Percentiles rank a stretch among this genome's conserved stretches.
These are phyloP conservation scores for Eucalyptus pauciflora DNA, from an alignment of 345 rosid genomes.

Conservation along the genomic window DNA sequence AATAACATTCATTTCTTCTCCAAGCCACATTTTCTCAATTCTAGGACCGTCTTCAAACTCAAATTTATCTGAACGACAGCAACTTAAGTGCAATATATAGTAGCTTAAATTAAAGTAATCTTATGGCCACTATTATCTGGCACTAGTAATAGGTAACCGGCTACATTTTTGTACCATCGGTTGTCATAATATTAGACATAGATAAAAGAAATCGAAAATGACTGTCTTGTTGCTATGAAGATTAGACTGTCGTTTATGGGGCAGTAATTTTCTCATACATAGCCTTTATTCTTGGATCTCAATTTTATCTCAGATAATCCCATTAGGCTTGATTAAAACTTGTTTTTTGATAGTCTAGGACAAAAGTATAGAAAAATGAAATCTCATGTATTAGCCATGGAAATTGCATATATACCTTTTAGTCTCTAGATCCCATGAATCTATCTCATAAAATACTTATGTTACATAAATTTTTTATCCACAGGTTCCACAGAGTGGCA, in stretches of 20 bases:
- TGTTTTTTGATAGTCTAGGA: neutral
- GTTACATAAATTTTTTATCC: neutral
- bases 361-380: neutral
- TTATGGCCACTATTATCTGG: neutral
- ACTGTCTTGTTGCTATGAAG: neutral
- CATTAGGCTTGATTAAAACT: neutral
- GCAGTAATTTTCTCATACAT: neutral
- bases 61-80: neutral
- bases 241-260: neutral
- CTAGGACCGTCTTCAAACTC: neutral
- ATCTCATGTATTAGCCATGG: neutral
- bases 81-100: neutral
- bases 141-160: neutral
- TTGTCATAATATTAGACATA: neutral
- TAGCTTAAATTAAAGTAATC: neutral
- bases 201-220: neutral
- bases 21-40: neutral
- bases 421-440: neutral
- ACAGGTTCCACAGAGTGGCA: fast-evolving
- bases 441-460: neutral
- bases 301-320: neutral
- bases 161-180: neutral
- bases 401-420: neutral
- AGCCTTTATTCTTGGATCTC: neutral
- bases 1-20: neutral